A percentile compares a stretch with the other conserved stretches of the same genome.
phyloP scores from a whole-genome alignment of 352 stramenopile species.

The Globisporangium middletonii region DNA sequence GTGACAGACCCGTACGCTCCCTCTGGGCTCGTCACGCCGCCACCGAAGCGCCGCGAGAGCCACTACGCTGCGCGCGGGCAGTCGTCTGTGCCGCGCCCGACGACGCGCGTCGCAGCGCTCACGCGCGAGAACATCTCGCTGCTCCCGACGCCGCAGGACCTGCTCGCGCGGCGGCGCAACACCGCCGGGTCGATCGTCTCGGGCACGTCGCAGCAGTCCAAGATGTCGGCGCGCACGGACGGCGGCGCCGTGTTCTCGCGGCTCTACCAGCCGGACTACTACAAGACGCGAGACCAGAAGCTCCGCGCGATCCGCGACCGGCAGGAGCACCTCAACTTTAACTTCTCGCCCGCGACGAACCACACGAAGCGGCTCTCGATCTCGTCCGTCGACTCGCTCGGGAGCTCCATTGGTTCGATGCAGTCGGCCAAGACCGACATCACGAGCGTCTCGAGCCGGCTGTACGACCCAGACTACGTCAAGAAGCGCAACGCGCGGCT shows the following conservation, averaged over 20 bases:
- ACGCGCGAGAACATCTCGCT: conserved; percentile 79
- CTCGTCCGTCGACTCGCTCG: conserved; percentile 61
- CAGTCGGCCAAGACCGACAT: conserved; percentile 76
- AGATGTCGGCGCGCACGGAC: conserved; percentile 68
- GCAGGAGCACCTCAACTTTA: conserved; percentile 50
- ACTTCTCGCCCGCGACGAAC: conserved; percentile 54
- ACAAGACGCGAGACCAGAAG: conserved; percentile 74
- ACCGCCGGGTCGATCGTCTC: conserved; percentile 47
- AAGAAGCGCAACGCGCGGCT: conserved; percentile 70
- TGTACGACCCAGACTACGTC: conserved; percentile 85
- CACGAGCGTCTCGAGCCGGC: conserved; percentile 62
- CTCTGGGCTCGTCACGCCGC: conserved; percentile 31
- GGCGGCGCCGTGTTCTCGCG: conserved; percentile 76
- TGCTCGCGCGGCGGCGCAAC: conserved; percentile 15
- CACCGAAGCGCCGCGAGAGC: conserved; percentile 15
- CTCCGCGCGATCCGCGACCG: conserved; percentile 56
- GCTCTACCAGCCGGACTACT: conserved; percentile 79
- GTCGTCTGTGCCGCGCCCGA: conserved; percentile 23
- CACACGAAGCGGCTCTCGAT: conserved; percentile 36
- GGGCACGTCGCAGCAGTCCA: conserved; percentile 59
- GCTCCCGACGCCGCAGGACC: conserved; percentile 37
- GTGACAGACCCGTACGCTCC: conserved; percentile 7
- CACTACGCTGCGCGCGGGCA: conserved; percentile 1
- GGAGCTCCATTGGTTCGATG: conserved; percentile 54
- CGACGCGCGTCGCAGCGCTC: conserved; percentile 52